Conservation (phyloP, 352 stramenopile species). For the Phytophthora sp. region DNA sequence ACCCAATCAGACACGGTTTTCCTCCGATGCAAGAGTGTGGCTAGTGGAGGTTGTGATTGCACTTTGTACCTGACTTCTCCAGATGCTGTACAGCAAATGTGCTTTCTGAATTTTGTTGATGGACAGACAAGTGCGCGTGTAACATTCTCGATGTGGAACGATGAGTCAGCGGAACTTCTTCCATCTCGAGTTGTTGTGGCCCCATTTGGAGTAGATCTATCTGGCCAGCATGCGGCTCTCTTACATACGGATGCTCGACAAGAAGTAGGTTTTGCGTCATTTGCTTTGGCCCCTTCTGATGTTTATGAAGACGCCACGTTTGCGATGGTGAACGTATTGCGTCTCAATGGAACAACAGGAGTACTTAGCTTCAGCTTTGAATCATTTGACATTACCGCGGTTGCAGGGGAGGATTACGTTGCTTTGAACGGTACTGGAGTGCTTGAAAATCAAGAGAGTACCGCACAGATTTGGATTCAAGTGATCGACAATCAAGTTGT, state of each 20-base stretch:
- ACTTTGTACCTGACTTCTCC: conserved; percentile 35
- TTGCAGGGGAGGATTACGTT: conserved; percentile 47
- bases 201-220: conserved; percentile 29
- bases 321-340: conserved; percentile 50
- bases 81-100: conserved; percentile 16
- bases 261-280: conserved; percentile 40
- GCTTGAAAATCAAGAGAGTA: conserved; percentile 48
- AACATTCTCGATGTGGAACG: conserved; percentile 43
- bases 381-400: conserved; percentile 52
- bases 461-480: conserved; percentile 42
- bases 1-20: conserved; percentile 37
- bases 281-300: conserved; percentile 26
- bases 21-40: conserved; percentile 37
- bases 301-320: conserved; percentile 48
- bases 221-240: conserved; percentile 29
- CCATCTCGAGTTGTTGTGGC: conserved; percentile 17
- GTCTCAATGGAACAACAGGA: conserved; percentile 57
- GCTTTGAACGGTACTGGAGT: conserved; percentile 24
- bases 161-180: conserved; percentile 39
- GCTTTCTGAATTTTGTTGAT: conserved; percentile 47
- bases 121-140: conserved; percentile 47
- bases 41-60: conserved; percentile 42
- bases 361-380: conserved; percentile 44
- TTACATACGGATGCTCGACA: conserved; percentile 40
- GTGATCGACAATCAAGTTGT: conserved; percentile 53